Evolutionary conservation across 2,329 filamentous ascomycete genomes (phyloP).

Genomic region (Venturia pyrina): DNA sequence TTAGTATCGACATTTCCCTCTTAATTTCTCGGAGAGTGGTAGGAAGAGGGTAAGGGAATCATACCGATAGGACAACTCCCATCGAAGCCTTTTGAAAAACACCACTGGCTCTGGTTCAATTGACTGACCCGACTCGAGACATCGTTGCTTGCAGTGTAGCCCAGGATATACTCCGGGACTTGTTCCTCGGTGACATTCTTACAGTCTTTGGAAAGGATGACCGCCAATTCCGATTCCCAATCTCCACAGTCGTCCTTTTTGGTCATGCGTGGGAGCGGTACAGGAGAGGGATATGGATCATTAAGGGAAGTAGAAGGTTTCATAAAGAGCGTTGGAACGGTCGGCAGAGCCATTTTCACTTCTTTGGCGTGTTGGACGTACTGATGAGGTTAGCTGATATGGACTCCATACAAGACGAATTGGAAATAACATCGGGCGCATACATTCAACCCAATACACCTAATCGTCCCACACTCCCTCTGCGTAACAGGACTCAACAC

Average conservation of each 20-base stretch:
- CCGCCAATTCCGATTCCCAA: constrained; percentile 50
- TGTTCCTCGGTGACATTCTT: constrained; percentile 43
- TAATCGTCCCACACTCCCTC: constrained; percentile 45
- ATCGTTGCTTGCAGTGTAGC: constrained; percentile 68
- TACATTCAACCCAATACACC: constrained; percentile 50
- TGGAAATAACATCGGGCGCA: constrained; percentile 13
- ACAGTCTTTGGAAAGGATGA: constrained; percentile 43
- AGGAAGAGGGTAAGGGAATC: not conserved
- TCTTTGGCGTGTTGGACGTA: constrained; percentile 42
- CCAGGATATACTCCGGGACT: constrained; percentile 63
- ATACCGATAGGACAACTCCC: constrained; percentile 38
- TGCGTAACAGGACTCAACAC: constrained; percentile 43
- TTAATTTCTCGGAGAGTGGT: not conserved
- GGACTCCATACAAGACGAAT: no score
- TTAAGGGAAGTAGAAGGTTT: constrained; percentile 46
- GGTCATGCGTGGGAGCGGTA: constrained; percentile 43
- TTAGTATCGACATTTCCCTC: not conserved
- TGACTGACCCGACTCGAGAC: constrained; percentile 53
- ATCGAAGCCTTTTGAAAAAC: constrained; percentile 37
- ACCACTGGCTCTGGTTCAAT: constrained; percentile 43
- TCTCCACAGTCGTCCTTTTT: constrained; percentile 45
- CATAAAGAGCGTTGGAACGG: constrained; percentile 37
- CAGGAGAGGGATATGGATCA: constrained; percentile 41
- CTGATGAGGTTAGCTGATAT: constrained; percentile 18
- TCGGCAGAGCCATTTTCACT: constrained; percentile 42